phyloP scores from a whole-genome alignment of 257 asterid genomes.

The Nicotiana noctiflora region DNA sequence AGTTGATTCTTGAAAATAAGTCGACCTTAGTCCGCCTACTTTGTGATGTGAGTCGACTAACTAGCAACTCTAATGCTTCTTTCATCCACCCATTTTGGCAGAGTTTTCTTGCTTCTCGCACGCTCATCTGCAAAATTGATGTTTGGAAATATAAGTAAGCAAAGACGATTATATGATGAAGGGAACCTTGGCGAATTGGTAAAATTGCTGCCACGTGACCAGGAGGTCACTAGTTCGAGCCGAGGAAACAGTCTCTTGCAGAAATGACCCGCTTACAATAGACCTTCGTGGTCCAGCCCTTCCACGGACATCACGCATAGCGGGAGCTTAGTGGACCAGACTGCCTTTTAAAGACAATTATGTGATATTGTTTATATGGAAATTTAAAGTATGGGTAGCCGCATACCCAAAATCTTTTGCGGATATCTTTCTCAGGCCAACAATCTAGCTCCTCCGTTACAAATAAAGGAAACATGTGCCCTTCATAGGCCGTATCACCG shows the following conservation, averaged over 20 bases:
- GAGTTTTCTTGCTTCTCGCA: slow-evolving; percentile 34
- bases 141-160: background rate
- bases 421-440: slow-evolving; percentile 89
- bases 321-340: no score
- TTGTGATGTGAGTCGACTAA: slow-evolving; percentile 16
- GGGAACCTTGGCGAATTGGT: no score
- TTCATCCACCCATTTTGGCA: slow-evolving; percentile 42
- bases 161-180: background rate
- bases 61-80: slow-evolving; percentile 35
- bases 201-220: no score
- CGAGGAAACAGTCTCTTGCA: no score
- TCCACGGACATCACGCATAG: no score
- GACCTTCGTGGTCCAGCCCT: no score
- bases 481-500: slow-evolving; percentile 41
- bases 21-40: background rate
- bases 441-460: slow-evolving; percentile 68
- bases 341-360: background rate
- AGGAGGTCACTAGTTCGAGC: no score
- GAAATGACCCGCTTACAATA: no score
- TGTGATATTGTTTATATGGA: background rate
- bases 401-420: slow-evolving; percentile 75
- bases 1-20: background rate
- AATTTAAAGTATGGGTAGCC: background rate
- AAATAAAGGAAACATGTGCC: slow-evolving; percentile 71
- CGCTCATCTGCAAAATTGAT: slow-evolving; percentile 30